phyloP scores from a whole-genome alignment of 495 filamentous ascomycete genomes.

The Sabuloglossum arenarium region DNA sequence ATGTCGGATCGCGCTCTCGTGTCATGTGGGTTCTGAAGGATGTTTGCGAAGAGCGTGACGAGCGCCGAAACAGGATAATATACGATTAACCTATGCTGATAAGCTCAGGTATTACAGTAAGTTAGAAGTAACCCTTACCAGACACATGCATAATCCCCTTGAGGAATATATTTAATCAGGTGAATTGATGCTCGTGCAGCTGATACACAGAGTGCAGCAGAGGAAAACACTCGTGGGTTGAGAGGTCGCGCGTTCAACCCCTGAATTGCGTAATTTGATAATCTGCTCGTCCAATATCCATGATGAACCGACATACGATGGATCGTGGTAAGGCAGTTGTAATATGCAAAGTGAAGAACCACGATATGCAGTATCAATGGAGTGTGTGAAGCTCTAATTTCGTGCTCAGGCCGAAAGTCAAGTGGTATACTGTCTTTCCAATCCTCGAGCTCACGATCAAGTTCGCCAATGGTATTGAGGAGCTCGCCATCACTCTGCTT shows the following conservation, averaged over 20 bases:
- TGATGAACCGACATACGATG: constrained; percentile 98
- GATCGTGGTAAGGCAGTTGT: constrained; percentile 93
- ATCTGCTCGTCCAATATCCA: constrained; percentile 89
- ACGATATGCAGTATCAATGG: constrained; percentile 83
- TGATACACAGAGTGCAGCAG: constrained; percentile 74
- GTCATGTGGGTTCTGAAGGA: constrained; percentile 89
- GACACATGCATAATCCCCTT: constrained; percentile 84
- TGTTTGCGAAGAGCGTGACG: constrained; percentile 91
- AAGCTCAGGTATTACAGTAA: background rate
- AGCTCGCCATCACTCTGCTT: constrained; percentile 87
- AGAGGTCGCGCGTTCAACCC: constrained; percentile 76
- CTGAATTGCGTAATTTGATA: constrained; percentile 89
- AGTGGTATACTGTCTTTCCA: constrained; percentile 93
- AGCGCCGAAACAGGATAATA: constrained; percentile 95
- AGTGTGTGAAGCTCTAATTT: constrained; percentile 77
- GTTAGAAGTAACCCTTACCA: constrained; percentile 38
- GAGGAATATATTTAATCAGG: constrained; percentile 85
- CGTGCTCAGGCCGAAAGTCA: constrained; percentile 85
- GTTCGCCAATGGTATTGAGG: constrained; percentile 86
- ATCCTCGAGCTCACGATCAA: constrained; percentile 79
- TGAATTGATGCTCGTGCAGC: constrained; percentile 86
- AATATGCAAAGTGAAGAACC: constrained; percentile 87
- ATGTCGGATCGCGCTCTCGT: constrained; percentile 71
- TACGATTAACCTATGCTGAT: constrained; percentile 53
- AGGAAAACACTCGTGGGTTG: constrained; percentile 89